These are phyloP conservation scores for Suhomyces emberorum DNA, from an alignment of 805 yeast genomes.

Conservation along the genomic window DNA sequence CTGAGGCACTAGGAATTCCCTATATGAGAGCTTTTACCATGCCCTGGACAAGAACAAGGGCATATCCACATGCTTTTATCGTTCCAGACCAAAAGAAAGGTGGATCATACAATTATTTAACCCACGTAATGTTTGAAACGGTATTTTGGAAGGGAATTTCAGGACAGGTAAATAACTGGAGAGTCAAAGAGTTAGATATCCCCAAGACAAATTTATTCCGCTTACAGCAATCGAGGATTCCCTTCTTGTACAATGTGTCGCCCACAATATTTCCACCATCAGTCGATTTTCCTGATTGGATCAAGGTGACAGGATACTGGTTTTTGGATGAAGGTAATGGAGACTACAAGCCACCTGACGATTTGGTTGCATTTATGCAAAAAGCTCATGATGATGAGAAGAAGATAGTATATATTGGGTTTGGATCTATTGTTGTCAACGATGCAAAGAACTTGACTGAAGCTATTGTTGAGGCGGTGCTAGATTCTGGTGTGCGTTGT, in stretches of 20 bases:
- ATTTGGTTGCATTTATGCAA: constrained; percentile 54
- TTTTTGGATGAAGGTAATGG: constrained; percentile 67
- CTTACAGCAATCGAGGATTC: constrained; percentile 75
- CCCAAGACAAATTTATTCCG: constrained; percentile 66
- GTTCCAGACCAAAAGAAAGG: constrained; percentile 93
- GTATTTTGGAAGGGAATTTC: constrained; percentile 92
- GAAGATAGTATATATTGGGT: constrained; percentile 86
- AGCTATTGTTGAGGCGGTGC: constrained; percentile 76
- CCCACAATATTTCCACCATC: constrained; percentile 90
- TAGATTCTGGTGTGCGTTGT: constrained; percentile 79
- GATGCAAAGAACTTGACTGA: constrained; percentile 75
- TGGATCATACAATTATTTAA: constrained; percentile 87
- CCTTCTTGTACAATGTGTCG: constrained; percentile 85
- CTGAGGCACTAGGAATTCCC: constrained; percentile 86
- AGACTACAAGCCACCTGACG: constrained; percentile 57
- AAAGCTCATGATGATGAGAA: constrained; percentile 58
- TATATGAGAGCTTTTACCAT: constrained; percentile 94
- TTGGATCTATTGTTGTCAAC: constrained; percentile 90
- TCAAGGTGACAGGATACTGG: constrained; percentile 96
- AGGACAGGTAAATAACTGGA: constrained; percentile 84
- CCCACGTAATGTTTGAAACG: constrained; percentile 90
- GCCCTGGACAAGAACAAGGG: constrained; percentile 97
- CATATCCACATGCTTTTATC: constrained; percentile 94
- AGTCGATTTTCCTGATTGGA: constrained; percentile 92
- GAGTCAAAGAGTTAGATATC: constrained; percentile 61